Conservation (phyloP, 164 flowering plant species). For the Berberis thunbergii region DNA sequence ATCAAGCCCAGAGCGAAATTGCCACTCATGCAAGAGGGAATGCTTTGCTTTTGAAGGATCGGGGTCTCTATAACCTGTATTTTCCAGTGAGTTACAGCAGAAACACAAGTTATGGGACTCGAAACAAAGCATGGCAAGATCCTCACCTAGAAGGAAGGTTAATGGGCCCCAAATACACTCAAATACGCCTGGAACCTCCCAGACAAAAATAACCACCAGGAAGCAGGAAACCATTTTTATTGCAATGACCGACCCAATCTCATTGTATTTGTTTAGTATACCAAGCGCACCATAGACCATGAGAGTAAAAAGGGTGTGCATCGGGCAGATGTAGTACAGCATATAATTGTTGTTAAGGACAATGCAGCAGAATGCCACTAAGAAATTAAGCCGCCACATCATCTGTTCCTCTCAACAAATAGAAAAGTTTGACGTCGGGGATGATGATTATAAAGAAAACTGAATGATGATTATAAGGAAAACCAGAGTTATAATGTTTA, state of each 20-base stretch:
- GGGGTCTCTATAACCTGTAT: slow-evolving; percentile 76
- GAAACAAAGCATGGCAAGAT: background rate
- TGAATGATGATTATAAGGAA: background rate
- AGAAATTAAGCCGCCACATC: slow-evolving; percentile 99
- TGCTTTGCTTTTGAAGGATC: slow-evolving; percentile 44
- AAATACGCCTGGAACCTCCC: slow-evolving; percentile 97
- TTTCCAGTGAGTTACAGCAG: slow-evolving; percentile 1
- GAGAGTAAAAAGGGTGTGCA: slow-evolving; percentile 98
- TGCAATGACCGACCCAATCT: slow-evolving; percentile 66
- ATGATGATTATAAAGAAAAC: background rate
- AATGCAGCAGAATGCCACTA: slow-evolving; percentile 77
- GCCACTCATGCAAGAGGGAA: slow-evolving; percentile 82
- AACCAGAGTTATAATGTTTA: background rate
- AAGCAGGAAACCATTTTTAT: slow-evolving; percentile 63
- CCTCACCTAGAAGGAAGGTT: slow-evolving; percentile 75
- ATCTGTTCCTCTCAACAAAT: slow-evolving; percentile 52
- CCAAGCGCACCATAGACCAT: slow-evolving; percentile 98
- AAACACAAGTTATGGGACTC: background rate
- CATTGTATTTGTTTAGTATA: slow-evolving; percentile 76
- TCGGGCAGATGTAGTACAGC: slow-evolving; percentile 97
- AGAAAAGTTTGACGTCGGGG: slow-evolving; percentile 1
- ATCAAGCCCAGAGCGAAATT: slow-evolving; percentile 94
- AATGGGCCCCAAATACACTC: slow-evolving; percentile 82
- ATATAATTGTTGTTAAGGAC: slow-evolving; percentile 78
- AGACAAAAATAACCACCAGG: slow-evolving; percentile 68